phyloP scores from a whole-genome alignment of 331 rosid genomes.

The Acacia pycnantha region DNA sequence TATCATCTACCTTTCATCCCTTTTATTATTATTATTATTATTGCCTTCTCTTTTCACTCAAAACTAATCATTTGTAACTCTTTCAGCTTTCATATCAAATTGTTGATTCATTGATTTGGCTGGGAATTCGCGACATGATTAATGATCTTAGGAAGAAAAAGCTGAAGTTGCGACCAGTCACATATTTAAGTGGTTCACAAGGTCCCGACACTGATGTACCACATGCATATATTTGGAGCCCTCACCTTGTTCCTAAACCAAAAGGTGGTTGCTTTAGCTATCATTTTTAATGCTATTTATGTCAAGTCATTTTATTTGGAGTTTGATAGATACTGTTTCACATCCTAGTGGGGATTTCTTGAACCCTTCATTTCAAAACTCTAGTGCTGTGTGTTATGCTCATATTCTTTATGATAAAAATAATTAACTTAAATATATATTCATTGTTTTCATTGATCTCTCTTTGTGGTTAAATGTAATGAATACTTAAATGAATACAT shows the following conservation, averaged over 20 bases:
- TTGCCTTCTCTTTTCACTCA: constrained; percentile 20
- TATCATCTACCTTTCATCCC: constrained; percentile 16
- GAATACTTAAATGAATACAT: constrained; percentile 1
- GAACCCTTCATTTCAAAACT: neutral
- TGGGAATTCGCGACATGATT: constrained; percentile 97
- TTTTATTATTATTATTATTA: neutral
- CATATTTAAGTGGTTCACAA: constrained; percentile 98
- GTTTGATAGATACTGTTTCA: constrained; percentile 12
- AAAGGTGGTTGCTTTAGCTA: constrained; percentile 60
- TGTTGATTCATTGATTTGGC: constrained; percentile 96
- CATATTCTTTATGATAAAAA: neutral
- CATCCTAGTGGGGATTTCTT: neutral
- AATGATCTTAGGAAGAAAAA: constrained; percentile 94
- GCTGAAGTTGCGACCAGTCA: constrained; percentile 91
- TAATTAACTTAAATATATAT: neutral
- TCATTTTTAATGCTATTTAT: constrained; percentile 11
- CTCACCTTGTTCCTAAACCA: constrained; percentile 99
- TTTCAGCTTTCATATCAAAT: constrained; percentile 96
- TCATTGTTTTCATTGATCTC: neutral
- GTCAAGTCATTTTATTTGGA: constrained; percentile 15
- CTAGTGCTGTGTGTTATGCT: constrained; percentile 4
- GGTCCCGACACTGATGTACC: constrained; percentile 88
- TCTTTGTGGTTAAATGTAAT: constrained; percentile 16
- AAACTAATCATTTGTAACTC: constrained; percentile 20
- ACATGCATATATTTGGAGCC: constrained; percentile 99